phyloP scores from a whole-genome alignment of 495 filamentous ascomycete genomes.

The Penicillium malachiteum region DNA sequence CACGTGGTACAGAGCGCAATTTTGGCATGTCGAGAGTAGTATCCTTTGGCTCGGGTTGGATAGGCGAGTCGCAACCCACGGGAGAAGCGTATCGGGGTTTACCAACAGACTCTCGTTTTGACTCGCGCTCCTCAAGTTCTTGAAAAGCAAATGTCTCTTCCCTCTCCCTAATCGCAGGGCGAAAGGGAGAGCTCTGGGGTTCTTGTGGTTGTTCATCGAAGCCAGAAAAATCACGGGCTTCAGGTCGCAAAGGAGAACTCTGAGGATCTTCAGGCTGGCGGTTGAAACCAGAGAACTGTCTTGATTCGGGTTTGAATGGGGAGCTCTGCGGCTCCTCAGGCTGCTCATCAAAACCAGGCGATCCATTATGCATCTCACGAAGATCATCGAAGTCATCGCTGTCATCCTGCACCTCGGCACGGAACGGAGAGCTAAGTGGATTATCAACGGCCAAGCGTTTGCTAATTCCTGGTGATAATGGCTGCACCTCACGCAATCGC shows the following conservation, averaged over 20 bases:
- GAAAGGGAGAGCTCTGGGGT: slow-evolving; percentile 34
- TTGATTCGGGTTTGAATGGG: no score
- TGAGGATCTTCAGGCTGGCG: no score
- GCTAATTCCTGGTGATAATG: slow-evolving; percentile 11
- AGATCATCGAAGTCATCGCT: slow-evolving; percentile 31
- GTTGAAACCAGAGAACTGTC: no score
- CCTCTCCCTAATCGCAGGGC: slow-evolving; percentile 26
- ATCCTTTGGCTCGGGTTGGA: slow-evolving; percentile 18
- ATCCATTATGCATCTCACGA: slow-evolving; percentile 20
- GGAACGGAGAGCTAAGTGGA: slow-evolving; percentile 37
- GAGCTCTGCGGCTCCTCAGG: slow-evolving; percentile 25
- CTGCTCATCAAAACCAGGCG: slow-evolving; percentile 19
- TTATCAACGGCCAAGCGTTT: slow-evolving; percentile 15
- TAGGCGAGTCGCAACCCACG: slow-evolving; percentile 7
- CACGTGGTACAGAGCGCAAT: slow-evolving; percentile 9
- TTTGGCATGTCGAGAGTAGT: slow-evolving; percentile 25
- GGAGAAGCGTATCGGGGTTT: not conserved
- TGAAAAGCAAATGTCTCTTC: slow-evolving; percentile 34
- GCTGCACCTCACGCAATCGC: slow-evolving; percentile 20
- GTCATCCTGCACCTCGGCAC: slow-evolving; percentile 30
- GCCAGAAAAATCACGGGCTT: not conserved
- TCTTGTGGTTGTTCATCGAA: slow-evolving; percentile 12
- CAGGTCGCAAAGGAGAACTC: no score
- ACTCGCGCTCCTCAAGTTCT: not conserved
- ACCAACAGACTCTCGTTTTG: not conserved